Conservation (phyloP, 1,284 basidiomycete species). For the Rhodotorula sp. region DNA sequence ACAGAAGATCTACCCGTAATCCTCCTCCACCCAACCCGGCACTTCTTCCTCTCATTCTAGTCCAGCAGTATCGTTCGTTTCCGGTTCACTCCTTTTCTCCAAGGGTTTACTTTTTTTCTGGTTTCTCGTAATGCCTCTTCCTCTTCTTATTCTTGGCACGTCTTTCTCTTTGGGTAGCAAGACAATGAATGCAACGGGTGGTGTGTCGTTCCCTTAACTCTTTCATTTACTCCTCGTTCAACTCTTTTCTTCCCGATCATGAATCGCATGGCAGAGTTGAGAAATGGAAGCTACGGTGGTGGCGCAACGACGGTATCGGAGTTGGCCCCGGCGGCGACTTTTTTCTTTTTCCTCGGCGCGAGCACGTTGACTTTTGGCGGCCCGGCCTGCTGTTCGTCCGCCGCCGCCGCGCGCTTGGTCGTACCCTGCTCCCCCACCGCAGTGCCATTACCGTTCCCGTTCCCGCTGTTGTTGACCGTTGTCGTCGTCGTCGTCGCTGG, state of each 20-base stretch:
- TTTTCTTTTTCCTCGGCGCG: slow-evolving; percentile 44
- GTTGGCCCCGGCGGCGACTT: background rate
- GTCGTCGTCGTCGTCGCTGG: background rate
- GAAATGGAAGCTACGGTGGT: too few relatives aligned
- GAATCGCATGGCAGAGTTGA: too few relatives aligned
- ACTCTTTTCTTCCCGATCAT: too few relatives aligned
- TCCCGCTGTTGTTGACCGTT: background rate
- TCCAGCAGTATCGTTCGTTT: background rate
- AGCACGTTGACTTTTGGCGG: slow-evolving; percentile 36
- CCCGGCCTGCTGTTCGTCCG: slow-evolving; percentile 1
- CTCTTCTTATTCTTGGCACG: too few relatives aligned
- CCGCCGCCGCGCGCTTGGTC: background rate
- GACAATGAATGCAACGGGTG: too few relatives aligned
- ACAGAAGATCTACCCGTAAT: slow-evolving; percentile 10
- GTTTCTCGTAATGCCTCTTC: too few relatives aligned
- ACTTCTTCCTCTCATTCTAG: background rate
- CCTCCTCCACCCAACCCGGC: background rate
- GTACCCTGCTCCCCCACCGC: too few relatives aligned
- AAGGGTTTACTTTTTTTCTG: background rate
- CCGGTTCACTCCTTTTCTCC: too few relatives aligned
- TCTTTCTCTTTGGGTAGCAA: too few relatives aligned
- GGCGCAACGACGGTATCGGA: background rate
- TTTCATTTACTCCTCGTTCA: too few relatives aligned
- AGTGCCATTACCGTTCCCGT: background rate
- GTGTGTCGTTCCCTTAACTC: too few relatives aligned